phyloP scores from a whole-genome alignment of 495 filamentous ascomycete genomes.

The Daldinia concentrica region DNA sequence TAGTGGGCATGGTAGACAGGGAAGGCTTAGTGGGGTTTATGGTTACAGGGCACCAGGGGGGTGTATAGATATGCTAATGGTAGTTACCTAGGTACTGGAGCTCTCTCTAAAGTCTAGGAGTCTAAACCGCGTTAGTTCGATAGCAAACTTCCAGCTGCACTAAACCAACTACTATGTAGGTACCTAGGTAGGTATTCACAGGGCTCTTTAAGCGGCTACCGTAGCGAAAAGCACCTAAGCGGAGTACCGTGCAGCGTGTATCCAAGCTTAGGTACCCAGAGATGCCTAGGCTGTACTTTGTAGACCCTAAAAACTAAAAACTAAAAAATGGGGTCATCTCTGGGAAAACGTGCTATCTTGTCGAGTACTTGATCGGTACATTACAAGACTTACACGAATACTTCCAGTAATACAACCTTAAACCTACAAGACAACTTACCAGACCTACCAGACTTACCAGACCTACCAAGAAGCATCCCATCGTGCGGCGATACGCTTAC shows the following conservation, averaged over 20 bases:
- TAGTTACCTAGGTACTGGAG: slow-evolving; percentile 20
- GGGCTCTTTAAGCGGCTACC: slow-evolving; percentile 30
- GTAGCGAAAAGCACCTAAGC: slow-evolving; percentile 23
- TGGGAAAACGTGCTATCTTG: neutral
- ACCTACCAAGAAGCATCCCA: neutral
- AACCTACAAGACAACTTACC: neutral
- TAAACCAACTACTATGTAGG: slow-evolving; percentile 18
- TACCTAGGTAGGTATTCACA: slow-evolving; percentile 5
- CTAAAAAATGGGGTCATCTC: neutral
- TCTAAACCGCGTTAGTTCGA: slow-evolving; percentile 29
- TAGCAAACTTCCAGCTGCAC: slow-evolving; percentile 33
- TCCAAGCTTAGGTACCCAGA: slow-evolving; percentile 23
- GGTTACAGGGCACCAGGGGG: slow-evolving; percentile 20
- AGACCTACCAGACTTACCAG: neutral
- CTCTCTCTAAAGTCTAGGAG: neutral
- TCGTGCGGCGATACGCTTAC: slow-evolving; percentile 2
- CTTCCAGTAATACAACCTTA: slow-evolving; percentile 3
- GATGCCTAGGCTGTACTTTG: slow-evolving; percentile 5
- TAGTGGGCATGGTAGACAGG: slow-evolving; percentile 21
- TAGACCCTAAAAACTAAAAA: neutral
- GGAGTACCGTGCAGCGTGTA: slow-evolving; percentile 21
- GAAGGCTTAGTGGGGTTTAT: slow-evolving; percentile 17
- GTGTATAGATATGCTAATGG: slow-evolving; percentile 36
- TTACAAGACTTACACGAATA: slow-evolving; percentile 17
- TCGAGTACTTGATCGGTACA: slow-evolving; percentile 28